A percentile compares a stretch with the other conserved stretches of the same genome.
These are phyloP conservation scores for Aspergillus aculeatinus DNA, from an alignment of 2,329 filamentous ascomycete species.

Conservation along the genomic window DNA sequence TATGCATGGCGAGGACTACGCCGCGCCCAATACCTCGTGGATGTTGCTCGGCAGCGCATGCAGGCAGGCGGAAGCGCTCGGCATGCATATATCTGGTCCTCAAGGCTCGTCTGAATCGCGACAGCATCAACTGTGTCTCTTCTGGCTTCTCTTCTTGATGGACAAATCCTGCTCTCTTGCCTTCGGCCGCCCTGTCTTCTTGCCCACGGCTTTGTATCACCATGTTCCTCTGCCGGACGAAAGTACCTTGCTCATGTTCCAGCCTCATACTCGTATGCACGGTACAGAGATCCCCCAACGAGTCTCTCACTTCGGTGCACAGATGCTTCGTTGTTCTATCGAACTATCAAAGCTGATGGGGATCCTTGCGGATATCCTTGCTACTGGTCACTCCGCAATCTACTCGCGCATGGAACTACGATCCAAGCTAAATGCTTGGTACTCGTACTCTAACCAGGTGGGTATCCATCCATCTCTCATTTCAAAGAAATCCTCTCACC, in stretches of 20 bases:
- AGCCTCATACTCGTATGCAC: background rate
- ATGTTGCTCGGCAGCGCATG: conserved; percentile 19
- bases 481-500: background rate
- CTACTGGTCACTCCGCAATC: background rate
- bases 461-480: background rate
- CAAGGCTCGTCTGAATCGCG: background rate
- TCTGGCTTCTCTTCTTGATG: conserved; percentile 16
- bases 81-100: background rate
- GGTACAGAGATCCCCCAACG: background rate
- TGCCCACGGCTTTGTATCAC: conserved; percentile 9
- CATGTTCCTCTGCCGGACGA: conserved; percentile 9
- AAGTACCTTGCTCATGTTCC: background rate
- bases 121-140: conserved; percentile 13
- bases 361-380: background rate
- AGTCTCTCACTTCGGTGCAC: background rate
- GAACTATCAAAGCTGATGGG: conserved; percentile 1
- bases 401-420: background rate
- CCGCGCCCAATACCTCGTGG: conserved; percentile 18
- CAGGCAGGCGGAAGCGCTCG: conserved; percentile 17
- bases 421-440: background rate
- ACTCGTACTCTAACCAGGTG: background rate
- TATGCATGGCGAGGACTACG: conserved; percentile 18
- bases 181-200: conserved; percentile 17
- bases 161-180: conserved; percentile 20
- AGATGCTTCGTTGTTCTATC: background rate